Evolutionary conservation across 1,284 basidiomycete species (phyloP).

Genomic region (Coniferiporia sulphurascens): DNA sequence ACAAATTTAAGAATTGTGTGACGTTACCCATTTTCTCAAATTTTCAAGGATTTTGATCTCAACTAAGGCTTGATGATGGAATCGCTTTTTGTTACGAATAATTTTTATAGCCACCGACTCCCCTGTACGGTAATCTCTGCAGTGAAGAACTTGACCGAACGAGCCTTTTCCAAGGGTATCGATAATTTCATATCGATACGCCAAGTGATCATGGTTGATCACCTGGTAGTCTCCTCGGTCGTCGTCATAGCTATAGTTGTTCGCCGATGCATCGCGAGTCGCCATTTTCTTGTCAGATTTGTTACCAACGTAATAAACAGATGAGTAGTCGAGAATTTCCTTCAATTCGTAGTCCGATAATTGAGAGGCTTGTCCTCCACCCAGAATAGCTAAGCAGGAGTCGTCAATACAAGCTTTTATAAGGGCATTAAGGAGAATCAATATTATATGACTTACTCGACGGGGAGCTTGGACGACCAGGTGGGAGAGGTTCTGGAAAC

Average conservation of each 20-base stretch:
- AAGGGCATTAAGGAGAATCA: slow-evolving; percentile 16
- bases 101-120: slow-evolving; percentile 98
- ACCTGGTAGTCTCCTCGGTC: slow-evolving; percentile 97
- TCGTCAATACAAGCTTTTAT: slow-evolving; percentile 5
- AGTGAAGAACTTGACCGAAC: slow-evolving; percentile 96
- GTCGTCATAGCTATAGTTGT: slow-evolving; percentile 97
- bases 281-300: slow-evolving; percentile 79
- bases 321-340: slow-evolving; percentile 86
- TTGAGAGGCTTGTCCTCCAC: slow-evolving; percentile 54
- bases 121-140: slow-evolving; percentile 95
- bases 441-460: slow-evolving; percentile 46
- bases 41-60: slow-evolving; percentile 99
- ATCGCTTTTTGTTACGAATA: slow-evolving; percentile 98
- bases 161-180: slow-evolving; percentile 96
- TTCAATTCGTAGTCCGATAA: slow-evolving; percentile 86
- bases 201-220: slow-evolving; percentile 88
- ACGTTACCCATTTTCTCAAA: slow-evolving; percentile 88
- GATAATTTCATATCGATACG: slow-evolving; percentile 93
- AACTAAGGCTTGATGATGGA: slow-evolving; percentile 97
- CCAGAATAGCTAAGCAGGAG: slow-evolving; percentile 50
- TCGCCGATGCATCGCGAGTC: slow-evolving; percentile 65
- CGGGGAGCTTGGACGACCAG: slow-evolving; percentile 66
- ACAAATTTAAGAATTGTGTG: not conserved
- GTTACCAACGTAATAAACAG: slow-evolving; percentile 82
- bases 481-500: slow-evolving; percentile 87